Conservation (phyloP, 1,139 yeast genomes). For the Pichia sp. region DNA sequence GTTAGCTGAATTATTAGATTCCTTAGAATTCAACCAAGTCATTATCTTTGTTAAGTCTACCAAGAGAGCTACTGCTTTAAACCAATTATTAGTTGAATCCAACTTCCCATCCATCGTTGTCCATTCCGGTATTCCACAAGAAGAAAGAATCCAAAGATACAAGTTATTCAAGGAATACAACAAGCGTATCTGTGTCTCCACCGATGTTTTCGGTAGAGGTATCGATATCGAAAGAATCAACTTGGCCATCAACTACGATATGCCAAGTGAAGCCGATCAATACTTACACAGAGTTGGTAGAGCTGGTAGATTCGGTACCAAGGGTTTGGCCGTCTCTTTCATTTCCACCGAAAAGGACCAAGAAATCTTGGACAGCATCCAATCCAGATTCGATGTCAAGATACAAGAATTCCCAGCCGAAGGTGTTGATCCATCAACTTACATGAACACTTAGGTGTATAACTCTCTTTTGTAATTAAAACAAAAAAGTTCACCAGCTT, state of each 20-base stretch:
- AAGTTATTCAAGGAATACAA: constrained; percentile 96
- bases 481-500: background rate
- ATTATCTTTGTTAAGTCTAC: constrained; percentile 95
- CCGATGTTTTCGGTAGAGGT: constrained; percentile 99
- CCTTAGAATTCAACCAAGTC: constrained; percentile 96
- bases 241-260: constrained; percentile 95
- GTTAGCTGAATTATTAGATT: constrained; percentile 88
- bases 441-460: constrained; percentile 76
- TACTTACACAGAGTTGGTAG: constrained; percentile 99
- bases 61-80: constrained; percentile 88
- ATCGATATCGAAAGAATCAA: constrained; percentile 99
- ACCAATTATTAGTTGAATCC: constrained; percentile 85
- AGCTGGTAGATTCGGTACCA: constrained; percentile 99
- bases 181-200: constrained; percentile 97
- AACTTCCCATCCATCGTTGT: constrained; percentile 98
- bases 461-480: background rate
- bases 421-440: constrained; percentile 97
- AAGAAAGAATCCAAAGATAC: constrained; percentile 97
- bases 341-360: constrained; percentile 86
- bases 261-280: constrained; percentile 92
- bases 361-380: constrained; percentile 88
- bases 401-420: constrained; percentile 95
- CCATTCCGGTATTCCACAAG: constrained; percentile 95
- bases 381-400: constrained; percentile 96
- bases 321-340: constrained; percentile 94